Percentiles rank a stretch among this genome's conserved stretches.
Conservation (phyloP, 2,329 filamentous ascomycete species). For the Monosporascus sp. region DNA sequence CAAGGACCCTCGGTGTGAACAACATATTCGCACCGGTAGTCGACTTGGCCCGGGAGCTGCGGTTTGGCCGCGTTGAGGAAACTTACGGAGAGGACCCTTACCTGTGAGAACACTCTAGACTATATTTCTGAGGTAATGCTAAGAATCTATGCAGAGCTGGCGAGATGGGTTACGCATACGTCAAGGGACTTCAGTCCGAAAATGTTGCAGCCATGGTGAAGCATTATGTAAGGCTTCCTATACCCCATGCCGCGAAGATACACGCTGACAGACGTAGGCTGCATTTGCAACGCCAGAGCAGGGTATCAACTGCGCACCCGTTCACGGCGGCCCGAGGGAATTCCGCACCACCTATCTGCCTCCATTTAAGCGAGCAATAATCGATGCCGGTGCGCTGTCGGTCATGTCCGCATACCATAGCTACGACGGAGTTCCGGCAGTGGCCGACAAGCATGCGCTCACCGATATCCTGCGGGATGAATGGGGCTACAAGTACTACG, state of each 20-base stretch:
- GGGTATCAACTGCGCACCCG: slow-evolving; percentile 61
- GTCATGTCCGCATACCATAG: slow-evolving; percentile 73
- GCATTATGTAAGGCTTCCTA: slow-evolving; percentile 52
- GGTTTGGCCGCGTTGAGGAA: slow-evolving; percentile 70
- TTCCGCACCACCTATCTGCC: slow-evolving; percentile 52
- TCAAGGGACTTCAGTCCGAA: slow-evolving; percentile 54
- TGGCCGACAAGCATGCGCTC: slow-evolving; percentile 59
- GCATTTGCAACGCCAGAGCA: slow-evolving; percentile 66
- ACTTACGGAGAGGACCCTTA: slow-evolving; percentile 65
- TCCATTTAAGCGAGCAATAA: slow-evolving; percentile 63
- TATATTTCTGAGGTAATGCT: neutral
- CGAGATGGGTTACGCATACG: slow-evolving; percentile 57
- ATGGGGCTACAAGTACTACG: slow-evolving; percentile 68
- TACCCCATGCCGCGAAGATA: neutral
- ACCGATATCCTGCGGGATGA: slow-evolving; percentile 64
- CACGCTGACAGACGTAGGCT: slow-evolving; percentile 27
- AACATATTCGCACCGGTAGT: slow-evolving; percentile 68
- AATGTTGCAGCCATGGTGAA: slow-evolving; percentile 69
- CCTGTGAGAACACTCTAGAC: slow-evolving; percentile 32
- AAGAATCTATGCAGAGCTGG: slow-evolving; percentile 37
- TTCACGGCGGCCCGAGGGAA: slow-evolving; percentile 47
- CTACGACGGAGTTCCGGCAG: slow-evolving; percentile 65
- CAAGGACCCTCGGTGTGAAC: slow-evolving; percentile 62
- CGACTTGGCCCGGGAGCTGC: slow-evolving; percentile 65
- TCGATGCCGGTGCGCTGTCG: slow-evolving; percentile 60